Evolutionary conservation across 1,284 basidiomycete species (phyloP).

Genomic region (Xerocomus amazonicus): DNA sequence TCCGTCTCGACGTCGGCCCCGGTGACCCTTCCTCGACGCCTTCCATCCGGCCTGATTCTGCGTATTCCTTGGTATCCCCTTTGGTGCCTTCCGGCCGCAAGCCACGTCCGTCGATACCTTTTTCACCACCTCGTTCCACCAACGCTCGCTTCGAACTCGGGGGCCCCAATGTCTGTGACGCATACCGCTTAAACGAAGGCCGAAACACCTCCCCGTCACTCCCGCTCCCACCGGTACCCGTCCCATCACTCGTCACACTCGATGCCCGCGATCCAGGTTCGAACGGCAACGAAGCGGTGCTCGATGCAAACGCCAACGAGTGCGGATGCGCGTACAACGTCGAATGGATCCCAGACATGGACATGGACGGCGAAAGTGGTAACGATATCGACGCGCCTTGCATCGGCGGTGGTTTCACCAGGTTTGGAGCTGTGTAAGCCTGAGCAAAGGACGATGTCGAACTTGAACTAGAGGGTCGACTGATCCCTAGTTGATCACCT

Average conservation of each 20-base stretch:
- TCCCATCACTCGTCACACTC: conserved; percentile 32
- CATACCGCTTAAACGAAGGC: conserved; percentile 67
- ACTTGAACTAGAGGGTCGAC: conserved; percentile 36
- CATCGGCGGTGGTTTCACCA: conserved; percentile 29
- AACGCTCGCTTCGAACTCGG: conserved; percentile 51
- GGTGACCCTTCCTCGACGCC: conserved; percentile 10
- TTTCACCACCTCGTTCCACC: conserved; percentile 28
- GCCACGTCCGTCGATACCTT: neutral
- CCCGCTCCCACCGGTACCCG: conserved; percentile 26
- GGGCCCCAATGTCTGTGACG: conserved; percentile 67
- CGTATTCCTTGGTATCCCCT: neutral
- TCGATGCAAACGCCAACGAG: conserved; percentile 11
- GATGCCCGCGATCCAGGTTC: conserved; percentile 34
- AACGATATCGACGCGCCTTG: conserved; percentile 25
- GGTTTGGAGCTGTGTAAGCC: conserved; percentile 29
- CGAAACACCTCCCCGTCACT: conserved; percentile 35
- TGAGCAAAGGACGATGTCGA: conserved; percentile 37
- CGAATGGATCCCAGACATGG: conserved; percentile 12
- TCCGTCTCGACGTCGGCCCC: conserved; percentile 23
- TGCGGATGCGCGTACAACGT: neutral
- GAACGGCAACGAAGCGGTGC: conserved; percentile 15
- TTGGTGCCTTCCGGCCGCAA: neutral
- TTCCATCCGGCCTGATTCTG: neutral
- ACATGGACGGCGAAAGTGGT: conserved; percentile 22
- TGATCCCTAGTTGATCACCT: conserved; percentile 20